Base-by-base conservation (phyloP, 1,284 basidiomycete species). In the Heterobasidion irregulare region DNA sequence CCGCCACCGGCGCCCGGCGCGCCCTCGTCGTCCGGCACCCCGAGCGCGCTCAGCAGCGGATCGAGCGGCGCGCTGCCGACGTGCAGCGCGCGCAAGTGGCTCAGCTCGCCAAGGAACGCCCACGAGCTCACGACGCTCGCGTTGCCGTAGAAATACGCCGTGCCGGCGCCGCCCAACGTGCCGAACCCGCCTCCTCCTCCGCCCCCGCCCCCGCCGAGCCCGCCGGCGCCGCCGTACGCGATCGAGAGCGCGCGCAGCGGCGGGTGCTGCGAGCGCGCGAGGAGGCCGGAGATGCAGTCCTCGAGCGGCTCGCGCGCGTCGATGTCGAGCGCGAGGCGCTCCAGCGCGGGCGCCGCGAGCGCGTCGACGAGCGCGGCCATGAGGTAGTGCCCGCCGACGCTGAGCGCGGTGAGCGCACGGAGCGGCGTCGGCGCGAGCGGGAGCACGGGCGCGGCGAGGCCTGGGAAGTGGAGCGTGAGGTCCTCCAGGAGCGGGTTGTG, bases 301-400 rank as follows among this genome's bases (percentile, higher is more conserved):
- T 88, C 86, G 56, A 86, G 75, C 0, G 83, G 77, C 58, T 86
- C 83, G 38, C 84, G 77, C 0, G 79, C 74, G 65, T 86, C 85
- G 57, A 87, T 78, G 64, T 87, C 84, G 53, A 88, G 69, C 5
- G 74, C 77, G 10, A 89, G 75, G 15, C 72, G 66, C 19, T 75
- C 75, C 41, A 89, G 70, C 2, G 67, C 62, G 0, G 86, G 86
- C 8, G 83, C 69, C 12, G 75, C 68, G 35, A 89, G 74, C 1
- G 74, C 75, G 50, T 88, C 85, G n/a, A 84, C 67, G 9, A 89
- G 75, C 56, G 74, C 74, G 2, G 75, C 69, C 59, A 89, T 75
- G n/a, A 80, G 74, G 59, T 78, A 80, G 62, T 86, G 82, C 0
- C 86, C 86, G 2, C 84, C 82, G 16, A 89, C 66, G 52, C 69